Evolutionary conservation across 1,284 basidiomycete species (phyloP).

Genomic region (Puccinia novopanici): DNA sequence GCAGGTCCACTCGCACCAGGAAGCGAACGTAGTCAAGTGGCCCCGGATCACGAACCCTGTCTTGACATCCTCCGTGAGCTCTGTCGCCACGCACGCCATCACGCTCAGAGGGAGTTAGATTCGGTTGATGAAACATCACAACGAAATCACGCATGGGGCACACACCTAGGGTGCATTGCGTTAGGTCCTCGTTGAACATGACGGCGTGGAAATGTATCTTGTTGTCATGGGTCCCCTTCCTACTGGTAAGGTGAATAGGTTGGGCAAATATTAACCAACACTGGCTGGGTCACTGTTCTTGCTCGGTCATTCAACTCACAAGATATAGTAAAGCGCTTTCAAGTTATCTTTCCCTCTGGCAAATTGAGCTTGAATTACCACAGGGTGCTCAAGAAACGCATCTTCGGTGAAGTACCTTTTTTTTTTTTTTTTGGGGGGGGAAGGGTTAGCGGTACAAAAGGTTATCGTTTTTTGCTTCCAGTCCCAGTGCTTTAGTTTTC

Average conservation of each 20-base stretch:
- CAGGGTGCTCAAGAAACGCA: constrained; percentile 21
- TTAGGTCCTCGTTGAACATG: constrained; percentile 46
- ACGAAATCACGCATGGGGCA: too few species aligned
- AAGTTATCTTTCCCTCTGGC: constrained; percentile 1
- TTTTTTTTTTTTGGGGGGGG: background rate
- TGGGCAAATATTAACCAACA: too few species aligned
- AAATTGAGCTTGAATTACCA: constrained; percentile 29
- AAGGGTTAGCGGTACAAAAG: too few species aligned
- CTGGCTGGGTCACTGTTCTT: too few species aligned
- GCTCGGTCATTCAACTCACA: background rate
- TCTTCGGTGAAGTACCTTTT: constrained; percentile 44
- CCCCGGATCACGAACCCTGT: background rate
- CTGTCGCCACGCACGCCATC: background rate
- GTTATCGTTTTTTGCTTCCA: too few species aligned
- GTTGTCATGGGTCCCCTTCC: background rate
- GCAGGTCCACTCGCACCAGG: constrained; percentile 17
- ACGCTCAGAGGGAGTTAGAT: background rate
- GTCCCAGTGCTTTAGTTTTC: too few species aligned
- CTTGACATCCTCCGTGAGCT: constrained; percentile 1
- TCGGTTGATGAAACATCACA: background rate
- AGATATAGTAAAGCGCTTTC: background rate
- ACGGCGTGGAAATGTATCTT: constrained; percentile 46
- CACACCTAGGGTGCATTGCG: constrained; percentile 27
- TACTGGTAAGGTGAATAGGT: background rate
- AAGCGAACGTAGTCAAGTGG: background rate